Conservation (phyloP, 2,329 filamentous ascomycete species). For the Curvularia spicifera region DNA sequence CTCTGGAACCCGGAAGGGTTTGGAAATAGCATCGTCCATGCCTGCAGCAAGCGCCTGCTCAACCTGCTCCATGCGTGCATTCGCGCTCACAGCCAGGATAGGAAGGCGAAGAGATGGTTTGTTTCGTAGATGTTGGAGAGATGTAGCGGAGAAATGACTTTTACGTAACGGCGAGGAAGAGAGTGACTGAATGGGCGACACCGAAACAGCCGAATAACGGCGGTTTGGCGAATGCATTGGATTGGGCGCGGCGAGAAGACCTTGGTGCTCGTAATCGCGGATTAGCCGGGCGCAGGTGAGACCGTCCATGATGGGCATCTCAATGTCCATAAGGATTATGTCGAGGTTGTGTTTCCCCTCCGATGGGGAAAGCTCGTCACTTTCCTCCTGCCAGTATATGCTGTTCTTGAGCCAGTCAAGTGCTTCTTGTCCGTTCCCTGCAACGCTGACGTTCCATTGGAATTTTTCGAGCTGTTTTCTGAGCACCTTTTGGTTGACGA, state of each 20-base stretch:
- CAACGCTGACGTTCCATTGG: conserved; percentile 47
- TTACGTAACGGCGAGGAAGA: not conserved
- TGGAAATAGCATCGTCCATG: conserved; percentile 43
- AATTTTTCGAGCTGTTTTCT: conserved; percentile 48
- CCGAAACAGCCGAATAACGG: not conserved
- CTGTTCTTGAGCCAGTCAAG: conserved; percentile 45
- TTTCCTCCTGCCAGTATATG: conserved; percentile 29
- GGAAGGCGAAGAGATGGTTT: conserved; percentile 25
- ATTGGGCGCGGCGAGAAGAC: conserved; percentile 21
- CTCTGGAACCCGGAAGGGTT: conserved; percentile 35
- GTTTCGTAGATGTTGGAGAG: not conserved
- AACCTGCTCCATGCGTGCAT: conserved; percentile 45
- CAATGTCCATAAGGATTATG: conserved; percentile 43
- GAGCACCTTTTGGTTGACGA: conserved; percentile 53
- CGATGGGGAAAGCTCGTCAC: not conserved
- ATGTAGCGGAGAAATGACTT: not conserved
- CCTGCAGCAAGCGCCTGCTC: conserved; percentile 37
- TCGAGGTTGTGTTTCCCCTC: conserved; percentile 22
- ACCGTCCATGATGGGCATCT: conserved; percentile 48
- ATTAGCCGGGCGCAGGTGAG: conserved; percentile 39
- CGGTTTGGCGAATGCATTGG: not conserved
- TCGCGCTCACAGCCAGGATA: conserved; percentile 46
- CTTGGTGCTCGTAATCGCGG: conserved; percentile 35
- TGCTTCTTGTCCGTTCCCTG: conserved; percentile 50
- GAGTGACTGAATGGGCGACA: conserved; percentile 1